These are phyloP conservation scores for Rhodotorula paludigena DNA, from an alignment of 768 basidiomycete genomes.

Conservation along the genomic window DNA sequence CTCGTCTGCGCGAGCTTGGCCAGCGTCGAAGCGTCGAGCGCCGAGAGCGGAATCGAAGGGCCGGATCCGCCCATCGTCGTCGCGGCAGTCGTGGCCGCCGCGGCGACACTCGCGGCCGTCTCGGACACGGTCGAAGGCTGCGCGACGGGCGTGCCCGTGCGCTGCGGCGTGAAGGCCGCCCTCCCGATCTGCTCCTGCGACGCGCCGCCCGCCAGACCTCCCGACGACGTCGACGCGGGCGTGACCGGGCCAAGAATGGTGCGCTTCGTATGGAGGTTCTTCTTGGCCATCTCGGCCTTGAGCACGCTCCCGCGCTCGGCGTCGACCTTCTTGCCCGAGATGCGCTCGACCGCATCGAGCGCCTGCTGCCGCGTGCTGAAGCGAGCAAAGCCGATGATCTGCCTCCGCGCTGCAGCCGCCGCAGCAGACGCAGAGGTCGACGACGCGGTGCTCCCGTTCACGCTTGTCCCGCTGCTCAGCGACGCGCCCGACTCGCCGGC, in stretches of 20 bases:
- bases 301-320: slow-evolving; percentile 85
- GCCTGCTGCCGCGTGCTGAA: slow-evolving; percentile 85
- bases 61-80: background rate
- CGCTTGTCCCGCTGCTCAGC: background rate
- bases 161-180: background rate
- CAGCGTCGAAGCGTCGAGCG: slow-evolving; percentile 21
- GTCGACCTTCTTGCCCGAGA: slow-evolving; percentile 87
- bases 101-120: background rate
- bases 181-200: background rate
- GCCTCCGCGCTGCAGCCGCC: slow-evolving; percentile 55
- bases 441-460: background rate
- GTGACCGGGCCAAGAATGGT: slow-evolving; percentile 45
- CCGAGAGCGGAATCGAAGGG: slow-evolving; percentile 29
- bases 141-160: background rate
- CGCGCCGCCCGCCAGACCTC: slow-evolving; percentile 4
- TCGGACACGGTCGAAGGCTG: background rate
- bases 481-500: background rate
- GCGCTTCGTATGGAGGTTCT: slow-evolving; percentile 93
- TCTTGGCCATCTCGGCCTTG: slow-evolving; percentile 99
- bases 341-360: slow-evolving; percentile 72
- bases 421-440: too few species aligned
- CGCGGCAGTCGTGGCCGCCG: background rate
- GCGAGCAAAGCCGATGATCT: slow-evolving; percentile 97
- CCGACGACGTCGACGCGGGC: background rate
- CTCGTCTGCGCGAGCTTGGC: slow-evolving; percentile 21